These are phyloP conservation scores for Leptosphaerulina australis DNA, from an alignment of 2,329 filamentous ascomycete species.

Conservation along the genomic window DNA sequence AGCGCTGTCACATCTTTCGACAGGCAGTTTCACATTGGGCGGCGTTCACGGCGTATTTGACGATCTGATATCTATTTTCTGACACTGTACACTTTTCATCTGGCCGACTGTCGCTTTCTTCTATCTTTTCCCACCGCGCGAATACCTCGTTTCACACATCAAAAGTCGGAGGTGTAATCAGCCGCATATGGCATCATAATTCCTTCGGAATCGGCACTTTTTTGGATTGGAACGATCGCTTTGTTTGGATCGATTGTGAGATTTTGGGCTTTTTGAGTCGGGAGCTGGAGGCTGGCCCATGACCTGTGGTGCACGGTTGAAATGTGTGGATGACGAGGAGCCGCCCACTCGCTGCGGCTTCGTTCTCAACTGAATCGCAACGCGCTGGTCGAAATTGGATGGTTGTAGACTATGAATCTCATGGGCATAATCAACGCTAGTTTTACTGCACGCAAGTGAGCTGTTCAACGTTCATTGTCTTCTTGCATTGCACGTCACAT, in stretches of 20 bases:
- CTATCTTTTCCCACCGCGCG: conserved; percentile 22
- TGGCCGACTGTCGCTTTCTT: conserved; percentile 22
- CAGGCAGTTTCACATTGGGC: conserved; percentile 37
- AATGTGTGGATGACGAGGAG: conserved; percentile 16
- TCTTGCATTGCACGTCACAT: conserved; percentile 3
- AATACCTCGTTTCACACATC: conserved; percentile 29
- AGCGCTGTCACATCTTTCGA: conserved; percentile 22
- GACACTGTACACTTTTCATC: conserved; percentile 20
- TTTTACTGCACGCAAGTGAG: not conserved
- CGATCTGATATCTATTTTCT: conserved; percentile 11
- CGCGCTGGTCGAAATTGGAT: conserved; percentile 20
- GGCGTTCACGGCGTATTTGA: conserved; percentile 41
- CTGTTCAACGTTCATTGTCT: not conserved
- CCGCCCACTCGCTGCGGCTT: conserved; percentile 10
- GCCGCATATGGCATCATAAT: conserved; percentile 18
- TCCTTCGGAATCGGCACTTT: conserved; percentile 8
- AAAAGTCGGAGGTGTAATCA: conserved; percentile 41
- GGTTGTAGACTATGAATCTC: conserved; percentile 21
- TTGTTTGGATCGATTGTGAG: conserved; percentile 12
- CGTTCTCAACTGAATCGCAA: conserved; percentile 19
- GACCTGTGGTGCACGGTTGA: conserved; percentile 10
- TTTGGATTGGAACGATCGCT: conserved; percentile 7
- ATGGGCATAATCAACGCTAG: conserved; percentile 12
- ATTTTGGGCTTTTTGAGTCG: not conserved
- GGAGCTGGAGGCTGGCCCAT: conserved; percentile 4